Percentiles rank a stretch among this genome's conserved stretches.
Evolutionary conservation across 352 stramenopile species (phyloP).

Genomic region (Globisporangium rhizosaccharum): DNA sequence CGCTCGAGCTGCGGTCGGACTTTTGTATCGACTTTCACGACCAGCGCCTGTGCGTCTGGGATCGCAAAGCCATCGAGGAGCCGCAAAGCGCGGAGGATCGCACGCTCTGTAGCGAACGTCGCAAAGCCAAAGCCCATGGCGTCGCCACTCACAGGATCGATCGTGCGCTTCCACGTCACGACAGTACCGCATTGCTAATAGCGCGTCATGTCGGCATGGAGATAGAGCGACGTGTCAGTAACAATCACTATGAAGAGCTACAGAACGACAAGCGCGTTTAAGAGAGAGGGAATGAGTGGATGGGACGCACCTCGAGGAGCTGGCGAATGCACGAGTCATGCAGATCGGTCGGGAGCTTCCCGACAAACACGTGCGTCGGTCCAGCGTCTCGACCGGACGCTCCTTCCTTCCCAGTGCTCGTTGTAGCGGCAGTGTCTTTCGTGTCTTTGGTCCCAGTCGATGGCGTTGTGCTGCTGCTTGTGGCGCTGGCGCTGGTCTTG

Average conservation of each 20-base stretch:
- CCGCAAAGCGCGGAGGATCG: constrained; percentile 37
- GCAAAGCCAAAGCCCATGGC: constrained; percentile 45
- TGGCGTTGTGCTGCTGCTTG: not conserved
- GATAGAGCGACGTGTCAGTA: not conserved
- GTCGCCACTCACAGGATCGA: constrained; percentile 35
- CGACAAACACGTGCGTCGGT: constrained; percentile 42
- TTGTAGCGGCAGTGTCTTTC: not conserved
- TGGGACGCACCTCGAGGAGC: constrained; percentile 29
- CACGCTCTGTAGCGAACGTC: constrained; percentile 24
- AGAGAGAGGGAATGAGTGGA: not conserved
- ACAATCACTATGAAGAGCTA: not conserved
- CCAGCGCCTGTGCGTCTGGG: constrained; percentile 31
- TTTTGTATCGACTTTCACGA: constrained; percentile 36
- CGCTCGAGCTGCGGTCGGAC: constrained; percentile 29
- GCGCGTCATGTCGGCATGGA: not conserved
- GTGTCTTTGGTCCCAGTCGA: not conserved
- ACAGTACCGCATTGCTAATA: constrained; percentile 33
- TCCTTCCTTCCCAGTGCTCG: not conserved
- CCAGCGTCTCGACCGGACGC: constrained; percentile 18
- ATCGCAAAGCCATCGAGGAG: constrained; percentile 39
- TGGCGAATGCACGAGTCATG: constrained; percentile 49
- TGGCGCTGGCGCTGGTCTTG: not conserved
- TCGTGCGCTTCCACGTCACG: constrained; percentile 39
- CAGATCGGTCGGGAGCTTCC: constrained; percentile 44
- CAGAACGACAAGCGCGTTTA: not conserved